Percentiles rank a stretch among this genome's conserved stretches.
These are phyloP conservation scores for Canariomyces notabilis DNA, from an alignment of 2,329 filamentous ascomycete species.

Conservation along the genomic window DNA sequence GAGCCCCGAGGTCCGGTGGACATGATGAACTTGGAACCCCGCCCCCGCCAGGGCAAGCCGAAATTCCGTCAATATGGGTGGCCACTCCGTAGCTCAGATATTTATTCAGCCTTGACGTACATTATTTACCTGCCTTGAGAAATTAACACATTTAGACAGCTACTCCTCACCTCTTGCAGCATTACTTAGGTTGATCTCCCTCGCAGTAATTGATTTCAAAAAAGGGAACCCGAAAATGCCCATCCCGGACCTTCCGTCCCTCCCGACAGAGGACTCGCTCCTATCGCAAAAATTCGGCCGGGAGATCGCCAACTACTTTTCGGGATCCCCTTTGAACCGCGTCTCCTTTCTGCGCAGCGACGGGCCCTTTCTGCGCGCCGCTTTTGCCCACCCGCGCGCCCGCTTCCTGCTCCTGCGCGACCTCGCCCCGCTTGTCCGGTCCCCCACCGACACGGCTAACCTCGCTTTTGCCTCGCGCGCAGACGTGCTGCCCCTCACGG, in stretches of 20 bases:
- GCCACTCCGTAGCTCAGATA: too few relatives aligned
- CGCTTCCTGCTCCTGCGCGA: conserved; percentile 75
- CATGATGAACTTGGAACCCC: neutral
- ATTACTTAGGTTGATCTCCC: too few relatives aligned
- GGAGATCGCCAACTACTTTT: conserved; percentile 80
- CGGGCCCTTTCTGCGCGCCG: conserved; percentile 62
- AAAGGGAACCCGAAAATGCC: conserved; percentile 23
- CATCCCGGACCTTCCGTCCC: conserved; percentile 35
- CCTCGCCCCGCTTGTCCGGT: conserved; percentile 68
- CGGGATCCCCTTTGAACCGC: conserved; percentile 71
- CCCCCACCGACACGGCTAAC: conserved; percentile 44
- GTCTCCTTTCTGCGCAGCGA: conserved; percentile 72
- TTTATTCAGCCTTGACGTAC: too few relatives aligned
- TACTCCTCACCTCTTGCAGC: too few relatives aligned
- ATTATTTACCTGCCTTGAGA: too few relatives aligned
- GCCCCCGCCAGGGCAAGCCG: neutral
- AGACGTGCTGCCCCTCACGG: conserved; percentile 67
- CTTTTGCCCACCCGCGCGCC: conserved; percentile 60
- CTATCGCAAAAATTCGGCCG: conserved; percentile 72
- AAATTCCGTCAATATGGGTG: too few relatives aligned
- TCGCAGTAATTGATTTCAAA: too few relatives aligned
- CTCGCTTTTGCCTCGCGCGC: conserved; percentile 65
- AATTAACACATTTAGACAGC: too few relatives aligned
- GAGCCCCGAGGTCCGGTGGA: too few relatives aligned
- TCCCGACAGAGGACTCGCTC: conserved; percentile 55